phyloP scores from a whole-genome alignment of 2,329 filamentous ascomycete genomes.

The Salinomyces thailandicus region DNA sequence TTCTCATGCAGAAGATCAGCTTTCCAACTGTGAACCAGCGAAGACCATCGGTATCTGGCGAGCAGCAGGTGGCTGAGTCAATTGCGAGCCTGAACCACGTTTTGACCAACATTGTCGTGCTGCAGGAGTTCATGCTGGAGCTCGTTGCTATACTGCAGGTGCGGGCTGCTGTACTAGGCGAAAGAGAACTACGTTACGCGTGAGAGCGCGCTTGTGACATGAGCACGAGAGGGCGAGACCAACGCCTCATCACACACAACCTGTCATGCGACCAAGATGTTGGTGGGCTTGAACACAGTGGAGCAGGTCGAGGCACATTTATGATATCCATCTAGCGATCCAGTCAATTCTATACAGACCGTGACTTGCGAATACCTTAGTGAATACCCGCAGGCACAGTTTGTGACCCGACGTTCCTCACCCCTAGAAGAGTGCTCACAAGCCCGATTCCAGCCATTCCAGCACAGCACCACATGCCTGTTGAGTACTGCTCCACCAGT shows the following conservation, averaged over 20 bases:
- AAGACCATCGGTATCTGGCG: neutral
- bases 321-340: neutral
- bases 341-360: no score
- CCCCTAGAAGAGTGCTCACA: conserved; percentile 4
- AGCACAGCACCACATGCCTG: conserved; percentile 34
- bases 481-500: conserved; percentile 28
- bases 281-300: no score
- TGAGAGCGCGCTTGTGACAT: no score
- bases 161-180: conserved; percentile 36
- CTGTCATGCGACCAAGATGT: no score
- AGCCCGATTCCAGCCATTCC: conserved; percentile 31
- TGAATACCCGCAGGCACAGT: neutral
- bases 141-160: conserved; percentile 39
- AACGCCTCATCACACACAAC: no score
- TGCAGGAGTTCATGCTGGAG: conserved; percentile 43
- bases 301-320: no score
- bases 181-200: conserved; percentile 27
- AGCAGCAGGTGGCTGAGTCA: neutral
- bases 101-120: conserved; percentile 40
- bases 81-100: conserved; percentile 38
- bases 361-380: neutral
- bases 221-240: no score
- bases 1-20: conserved; percentile 23
- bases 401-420: neutral
- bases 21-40: conserved; percentile 9